phyloP scores from a whole-genome alignment of 2,329 filamentous ascomycete species.

The Bipolaris gigantea region DNA sequence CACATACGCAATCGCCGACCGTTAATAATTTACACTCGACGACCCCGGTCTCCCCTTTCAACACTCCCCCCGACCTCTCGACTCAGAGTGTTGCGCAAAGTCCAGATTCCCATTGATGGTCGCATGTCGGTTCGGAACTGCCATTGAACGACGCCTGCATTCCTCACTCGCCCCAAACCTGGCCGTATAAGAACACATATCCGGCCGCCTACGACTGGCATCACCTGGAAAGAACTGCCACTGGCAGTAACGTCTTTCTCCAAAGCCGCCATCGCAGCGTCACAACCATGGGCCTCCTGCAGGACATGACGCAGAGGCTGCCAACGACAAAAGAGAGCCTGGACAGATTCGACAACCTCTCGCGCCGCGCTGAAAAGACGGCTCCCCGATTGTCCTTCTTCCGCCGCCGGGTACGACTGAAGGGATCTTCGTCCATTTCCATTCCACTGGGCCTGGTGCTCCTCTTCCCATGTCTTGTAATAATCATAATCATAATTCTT shows the following conservation, averaged over 20 bases:
- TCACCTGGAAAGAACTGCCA: constrained; percentile 17
- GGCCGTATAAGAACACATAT: background rate
- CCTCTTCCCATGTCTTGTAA: constrained; percentile 86
- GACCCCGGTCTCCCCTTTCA: constrained; percentile 12
- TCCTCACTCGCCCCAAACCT: constrained; percentile 2
- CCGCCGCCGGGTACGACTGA: constrained; percentile 80
- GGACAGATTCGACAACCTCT: constrained; percentile 50
- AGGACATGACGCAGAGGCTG: constrained; percentile 50
- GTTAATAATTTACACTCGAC: constrained; percentile 14
- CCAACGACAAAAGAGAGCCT: constrained; percentile 47
- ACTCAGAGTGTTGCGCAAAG: constrained; percentile 4
- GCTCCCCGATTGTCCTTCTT: constrained; percentile 73
- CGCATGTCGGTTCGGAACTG: constrained; percentile 14
- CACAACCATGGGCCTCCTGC: constrained; percentile 19
- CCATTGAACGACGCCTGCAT: background rate
- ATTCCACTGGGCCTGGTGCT: constrained; percentile 91
- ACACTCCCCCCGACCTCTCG: background rate
- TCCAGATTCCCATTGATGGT: constrained; percentile 7
- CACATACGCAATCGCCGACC: constrained; percentile 28
- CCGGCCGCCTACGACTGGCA: constrained; percentile 16
- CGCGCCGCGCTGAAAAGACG: constrained; percentile 47
- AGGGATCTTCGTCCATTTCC: constrained; percentile 88
- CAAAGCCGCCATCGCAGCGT: constrained; percentile 10
- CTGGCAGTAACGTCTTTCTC: constrained; percentile 14
- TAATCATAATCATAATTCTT: constrained; percentile 86